Conservation (phyloP, 495 filamentous ascomycete species). For the Rhizodiscina lignyota region DNA sequence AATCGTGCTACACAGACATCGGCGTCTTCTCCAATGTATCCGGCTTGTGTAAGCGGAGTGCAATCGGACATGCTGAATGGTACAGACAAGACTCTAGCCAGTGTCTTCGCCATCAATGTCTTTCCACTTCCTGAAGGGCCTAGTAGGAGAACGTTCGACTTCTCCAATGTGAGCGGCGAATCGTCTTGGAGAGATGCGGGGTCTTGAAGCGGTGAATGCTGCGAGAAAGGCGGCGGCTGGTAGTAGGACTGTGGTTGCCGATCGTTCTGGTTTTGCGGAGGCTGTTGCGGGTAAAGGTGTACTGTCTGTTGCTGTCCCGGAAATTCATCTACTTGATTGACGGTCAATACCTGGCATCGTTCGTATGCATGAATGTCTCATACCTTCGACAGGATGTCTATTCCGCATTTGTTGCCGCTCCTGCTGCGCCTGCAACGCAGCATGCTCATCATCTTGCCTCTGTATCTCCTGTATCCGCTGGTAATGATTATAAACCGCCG, state of each 20-base stretch:
- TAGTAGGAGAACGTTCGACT: conserved; percentile 86
- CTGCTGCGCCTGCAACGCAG: conserved; percentile 40
- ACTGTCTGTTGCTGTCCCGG: conserved; percentile 53
- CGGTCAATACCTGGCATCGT: not conserved
- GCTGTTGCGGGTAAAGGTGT: conserved; percentile 21
- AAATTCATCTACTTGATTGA: conserved; percentile 51
- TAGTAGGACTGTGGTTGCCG: conserved; percentile 9
- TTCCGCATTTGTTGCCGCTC: conserved; percentile 25
- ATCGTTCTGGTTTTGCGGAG: no score
- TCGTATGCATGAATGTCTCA: conserved; percentile 2
- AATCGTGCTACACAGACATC: conserved; percentile 84
- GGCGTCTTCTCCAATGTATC: conserved; percentile 93
- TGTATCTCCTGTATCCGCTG: conserved; percentile 66
- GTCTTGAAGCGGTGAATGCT: conserved; percentile 15
- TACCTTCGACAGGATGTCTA: conserved; percentile 37
- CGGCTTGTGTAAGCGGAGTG: conserved; percentile 91
- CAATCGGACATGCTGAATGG: conserved; percentile 97
- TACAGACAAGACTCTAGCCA: conserved; percentile 67
- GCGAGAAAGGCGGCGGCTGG: conserved; percentile 10
- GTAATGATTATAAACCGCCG: conserved; percentile 95
- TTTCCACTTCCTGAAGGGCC: conserved; percentile 94
- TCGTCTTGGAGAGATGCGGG: conserved; percentile 25
- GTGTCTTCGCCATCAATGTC: conserved; percentile 80
- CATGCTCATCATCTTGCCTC: conserved; percentile 61
- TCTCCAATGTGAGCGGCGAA: conserved; percentile 67